These are phyloP conservation scores for Cyanidiococcus yangmingshanensis DNA, from an alignment of 23 red algal genomes.

Conservation along the genomic window DNA sequence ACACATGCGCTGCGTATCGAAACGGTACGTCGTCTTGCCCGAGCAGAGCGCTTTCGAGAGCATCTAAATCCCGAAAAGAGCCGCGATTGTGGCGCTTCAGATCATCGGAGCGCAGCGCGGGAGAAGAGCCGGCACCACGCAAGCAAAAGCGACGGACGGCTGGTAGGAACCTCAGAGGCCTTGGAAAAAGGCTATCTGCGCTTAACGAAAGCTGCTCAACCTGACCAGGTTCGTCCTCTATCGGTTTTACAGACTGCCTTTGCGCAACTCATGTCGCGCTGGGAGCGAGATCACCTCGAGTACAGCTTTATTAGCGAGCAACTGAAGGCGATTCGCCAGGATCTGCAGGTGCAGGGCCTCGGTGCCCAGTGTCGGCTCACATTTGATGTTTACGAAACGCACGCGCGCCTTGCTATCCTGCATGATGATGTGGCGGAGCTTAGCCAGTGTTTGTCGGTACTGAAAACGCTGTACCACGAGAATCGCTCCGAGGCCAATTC, in stretches of 20 bases:
- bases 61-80: neutral
- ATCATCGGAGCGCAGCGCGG: no score
- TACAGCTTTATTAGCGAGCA: constrained; percentile 27
- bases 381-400: constrained; percentile 28
- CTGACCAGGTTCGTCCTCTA: constrained; percentile 19
- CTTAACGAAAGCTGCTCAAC: constrained; percentile 15
- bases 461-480: constrained; percentile 7
- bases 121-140: no score
- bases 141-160: no score
- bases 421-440: constrained; percentile 27
- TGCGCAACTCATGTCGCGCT: neutral
- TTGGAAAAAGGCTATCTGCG: constrained; percentile 29
- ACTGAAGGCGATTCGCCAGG: constrained; percentile 27
- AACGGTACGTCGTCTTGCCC: neutral
- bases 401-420: constrained; percentile 22
- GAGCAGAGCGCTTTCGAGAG: neutral
- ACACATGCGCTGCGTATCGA: no score
- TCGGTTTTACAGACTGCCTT: constrained; percentile 18
- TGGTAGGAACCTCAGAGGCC: constrained; percentile 5
- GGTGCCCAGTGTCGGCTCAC: constrained; percentile 14
- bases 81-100: no score
- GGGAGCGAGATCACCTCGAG: neutral
- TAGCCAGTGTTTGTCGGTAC: constrained; percentile 23
- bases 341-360: constrained; percentile 29
- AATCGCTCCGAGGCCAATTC: constrained; percentile 4